Base-by-base conservation (phyloP, 2,329 filamentous ascomycete genomes). In the Aspergillus fijiensis region DNA sequence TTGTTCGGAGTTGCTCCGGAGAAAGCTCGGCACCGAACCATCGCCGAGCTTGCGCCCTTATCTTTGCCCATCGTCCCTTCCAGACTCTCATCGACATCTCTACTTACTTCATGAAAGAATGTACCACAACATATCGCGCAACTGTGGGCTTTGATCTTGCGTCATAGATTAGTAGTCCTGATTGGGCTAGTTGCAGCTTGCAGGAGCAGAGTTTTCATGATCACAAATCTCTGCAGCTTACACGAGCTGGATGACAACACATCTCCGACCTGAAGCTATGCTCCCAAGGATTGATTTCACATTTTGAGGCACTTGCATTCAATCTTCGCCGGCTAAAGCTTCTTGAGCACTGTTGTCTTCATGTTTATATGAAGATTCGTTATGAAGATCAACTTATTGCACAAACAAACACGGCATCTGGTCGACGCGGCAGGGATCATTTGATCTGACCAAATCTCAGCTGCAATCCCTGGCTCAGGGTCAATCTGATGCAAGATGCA, bases 41-140 rank as follows among this genome's bases (percentile, higher is more conserved):
- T 55, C n/a, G 42, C 52, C 52, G 52, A 55, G 52, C 3, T 45
- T 16, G n/a, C 29, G 49, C 21, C 49, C 49, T 50, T 29, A 27
- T n/a, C 16, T n/a, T n/a, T 10, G 1, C 10, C 27, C 49, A 12
- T 50, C 49, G 21, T 29, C 21, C 23, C 16, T 16, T 27, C 19
- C 39, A 45, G 39, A 45, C 39, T 45, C 39, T 19, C 39, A 45
- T 45, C 39, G 39, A 45, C 39, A 45, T 45, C 39, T n/a, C 39
- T n/a, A 16, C 39, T 9, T 19, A 35, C 33, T 35, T 35, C 33
- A 29, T 45, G 14, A 16, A 45, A 45, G 39, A 5, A 45, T 19
- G 16, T 45, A n/a, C 16, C 39, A 19, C 16, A 19, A 39, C 51
- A 42, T 19, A 53, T 53, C 51, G 42, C 21, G 21, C 51, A 53